Conservation (phyloP, 2,329 filamentous ascomycete genomes). For the Ophiocordyceps robertsii region DNA sequence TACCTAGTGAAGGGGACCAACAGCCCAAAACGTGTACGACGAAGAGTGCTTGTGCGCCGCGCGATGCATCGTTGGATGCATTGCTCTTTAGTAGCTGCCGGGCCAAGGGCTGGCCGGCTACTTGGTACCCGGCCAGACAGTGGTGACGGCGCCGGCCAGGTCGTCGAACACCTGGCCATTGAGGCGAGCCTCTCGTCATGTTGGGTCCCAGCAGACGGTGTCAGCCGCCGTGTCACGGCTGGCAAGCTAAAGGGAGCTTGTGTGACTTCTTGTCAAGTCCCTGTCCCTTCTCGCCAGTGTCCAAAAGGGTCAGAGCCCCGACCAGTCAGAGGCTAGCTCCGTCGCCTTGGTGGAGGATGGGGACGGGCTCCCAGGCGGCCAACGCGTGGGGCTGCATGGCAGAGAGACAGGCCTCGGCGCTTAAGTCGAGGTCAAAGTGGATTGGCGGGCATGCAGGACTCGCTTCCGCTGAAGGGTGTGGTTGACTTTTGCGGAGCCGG, state of each 20-base stretch:
- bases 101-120: neutral
- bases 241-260: neutral
- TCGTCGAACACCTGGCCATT: neutral
- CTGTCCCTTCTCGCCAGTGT: constrained; percentile 1
- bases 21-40: neutral
- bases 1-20: neutral
- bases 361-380: constrained; percentile 5
- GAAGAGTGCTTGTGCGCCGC: neutral
- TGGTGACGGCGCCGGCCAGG: neutral
- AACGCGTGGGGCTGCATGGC: constrained; percentile 32
- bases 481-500: neutral
- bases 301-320: neutral
- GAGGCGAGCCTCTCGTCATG: neutral
- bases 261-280: constrained; percentile 1
- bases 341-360: constrained; percentile 9
- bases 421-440: constrained; percentile 26
- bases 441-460: constrained; percentile 12
- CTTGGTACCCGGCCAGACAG: neutral
- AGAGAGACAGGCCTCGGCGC: constrained; percentile 40
- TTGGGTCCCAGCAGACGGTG: neutral
- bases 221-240: neutral
- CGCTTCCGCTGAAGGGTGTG: constrained; percentile 19
- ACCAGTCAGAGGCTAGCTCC: constrained; percentile 6
- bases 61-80: neutral
- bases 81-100: neutral